Base-by-base conservation (phyloP, 2,329 filamentous ascomycete genomes). In the Mollisiaceae sp. region DNA sequence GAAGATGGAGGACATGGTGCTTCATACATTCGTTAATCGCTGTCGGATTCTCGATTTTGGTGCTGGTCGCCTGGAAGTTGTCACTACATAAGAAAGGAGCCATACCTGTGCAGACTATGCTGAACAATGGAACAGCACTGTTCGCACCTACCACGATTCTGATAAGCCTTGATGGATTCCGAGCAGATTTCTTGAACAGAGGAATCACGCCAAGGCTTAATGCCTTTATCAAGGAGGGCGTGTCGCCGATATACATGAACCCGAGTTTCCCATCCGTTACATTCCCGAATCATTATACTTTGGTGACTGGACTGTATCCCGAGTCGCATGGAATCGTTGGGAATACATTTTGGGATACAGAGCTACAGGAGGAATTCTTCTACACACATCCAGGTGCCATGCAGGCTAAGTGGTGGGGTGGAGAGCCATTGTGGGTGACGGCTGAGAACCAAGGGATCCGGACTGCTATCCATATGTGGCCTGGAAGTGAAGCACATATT, bases 401-500 rank as follows among this genome's bases (percentile, higher is more conserved):
- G 78, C 87, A 94, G 70, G 82, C 91, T 0, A 92, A 94, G 76
- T 99, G 95, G 94, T 99, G 95, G 94, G 89, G 86, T 47, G 95
- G 93, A 2, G 93, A 98, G 76, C 95, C 95, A 0, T 83, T 99
- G 36, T 99, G 95, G 95, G 90, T 91, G 32, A 96, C 94, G 1
- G 94, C 94, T 5, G 95, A 98, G 80, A 87, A 86, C 64, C 90
- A 93, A 71, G 91, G 91, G 6, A 82, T 96, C 38, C 86, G 87
- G 64, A 88, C 89, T 36, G 95, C 93, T 0, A 88, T 99, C 32
- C 95, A 99, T 77, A 99, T 99, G 95, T 99, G 95, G 95, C 95
- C 95, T 1, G 95, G 95, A 1, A 96, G 92, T 52, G 95, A 99
- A 79, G 94, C 94, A 6, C 89, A 93, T 76, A 91, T 97, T 67